Conservation (phyloP, 1,284 basidiomycete species). For the Fomitopsis pinicola region DNA sequence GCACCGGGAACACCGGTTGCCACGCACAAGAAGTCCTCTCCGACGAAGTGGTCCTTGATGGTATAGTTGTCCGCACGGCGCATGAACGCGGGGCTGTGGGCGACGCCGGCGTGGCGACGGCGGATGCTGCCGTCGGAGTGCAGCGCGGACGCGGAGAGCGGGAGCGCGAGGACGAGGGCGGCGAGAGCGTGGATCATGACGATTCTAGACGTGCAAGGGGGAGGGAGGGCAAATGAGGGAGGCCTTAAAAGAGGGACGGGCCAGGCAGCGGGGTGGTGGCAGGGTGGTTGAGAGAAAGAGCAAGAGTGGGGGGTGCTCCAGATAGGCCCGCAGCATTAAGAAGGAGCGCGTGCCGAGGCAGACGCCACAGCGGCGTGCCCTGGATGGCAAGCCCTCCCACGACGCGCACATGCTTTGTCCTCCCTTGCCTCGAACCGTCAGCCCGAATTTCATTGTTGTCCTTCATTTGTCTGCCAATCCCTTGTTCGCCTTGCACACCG, state of each 20-base stretch:
- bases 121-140: constrained; percentile 11
- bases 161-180: constrained; percentile 17
- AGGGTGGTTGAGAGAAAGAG: neutral
- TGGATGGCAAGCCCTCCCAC: neutral
- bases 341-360: neutral
- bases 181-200: constrained; percentile 17
- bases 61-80: constrained; percentile 24
- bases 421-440: neutral
- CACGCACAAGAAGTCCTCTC: constrained; percentile 10
- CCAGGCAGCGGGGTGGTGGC: neutral
- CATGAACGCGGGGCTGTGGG: constrained; percentile 8
- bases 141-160: constrained; percentile 18
- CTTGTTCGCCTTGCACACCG: neutral
- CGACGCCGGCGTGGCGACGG: constrained; percentile 12
- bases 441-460: neutral
- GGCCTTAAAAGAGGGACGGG: constrained; percentile 1
- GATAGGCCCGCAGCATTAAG: neutral
- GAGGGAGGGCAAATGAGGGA: neutral
- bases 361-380: neutral
- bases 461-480: neutral
- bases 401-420: constrained; percentile 1
- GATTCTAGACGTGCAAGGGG: neutral
- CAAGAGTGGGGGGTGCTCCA: neutral
- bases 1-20: neutral
- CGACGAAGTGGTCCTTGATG: constrained; percentile 32